Evolutionary conservation across 352 stramenopile genomes (phyloP).

Genomic region (Phytophthora lateralis): DNA sequence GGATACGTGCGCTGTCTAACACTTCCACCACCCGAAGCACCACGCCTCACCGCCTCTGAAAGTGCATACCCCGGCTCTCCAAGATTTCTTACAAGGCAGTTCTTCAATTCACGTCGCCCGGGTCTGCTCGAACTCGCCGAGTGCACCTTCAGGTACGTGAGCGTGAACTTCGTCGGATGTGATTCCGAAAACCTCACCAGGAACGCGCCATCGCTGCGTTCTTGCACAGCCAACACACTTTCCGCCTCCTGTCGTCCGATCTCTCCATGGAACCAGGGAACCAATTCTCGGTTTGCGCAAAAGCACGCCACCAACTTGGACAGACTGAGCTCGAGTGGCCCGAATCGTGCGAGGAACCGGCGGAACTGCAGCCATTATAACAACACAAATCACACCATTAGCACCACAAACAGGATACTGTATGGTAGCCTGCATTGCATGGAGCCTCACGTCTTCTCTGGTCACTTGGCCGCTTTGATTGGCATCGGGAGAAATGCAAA

Average conservation of each 20-base stretch:
- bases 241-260: slow-evolving; percentile 60
- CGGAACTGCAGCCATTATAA: slow-evolving; percentile 46
- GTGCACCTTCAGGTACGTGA: slow-evolving; percentile 83
- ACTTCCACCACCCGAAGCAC: slow-evolving; percentile 11
- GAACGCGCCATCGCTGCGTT: slow-evolving; percentile 65
- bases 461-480: slow-evolving; percentile 51
- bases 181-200: slow-evolving; percentile 82
- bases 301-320: slow-evolving; percentile 70
- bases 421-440: not conserved
- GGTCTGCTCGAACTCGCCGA: slow-evolving; percentile 27
- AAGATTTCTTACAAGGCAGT: slow-evolving; percentile 73
- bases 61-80: slow-evolving; percentile 56
- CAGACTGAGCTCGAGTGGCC: slow-evolving; percentile 59
- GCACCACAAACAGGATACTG: not conserved
- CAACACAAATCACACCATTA: slow-evolving; percentile 5
- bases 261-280: slow-evolving; percentile 78
- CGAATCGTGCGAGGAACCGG: slow-evolving; percentile 73
- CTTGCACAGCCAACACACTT: slow-evolving; percentile 31
- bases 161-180: slow-evolving; percentile 74
- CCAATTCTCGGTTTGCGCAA: slow-evolving; percentile 58
- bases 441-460: slow-evolving; percentile 44
- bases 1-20: slow-evolving; percentile 47
- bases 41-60: slow-evolving; percentile 41
- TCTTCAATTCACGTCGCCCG: slow-evolving; percentile 64
- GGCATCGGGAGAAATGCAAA: slow-evolving; percentile 50